Percentiles rank a stretch among this genome's conserved stretches.
These are phyloP conservation scores for Rhamnella rubrinervis DNA, from an alignment of 331 rosid genomes.

Conservation along the genomic window DNA sequence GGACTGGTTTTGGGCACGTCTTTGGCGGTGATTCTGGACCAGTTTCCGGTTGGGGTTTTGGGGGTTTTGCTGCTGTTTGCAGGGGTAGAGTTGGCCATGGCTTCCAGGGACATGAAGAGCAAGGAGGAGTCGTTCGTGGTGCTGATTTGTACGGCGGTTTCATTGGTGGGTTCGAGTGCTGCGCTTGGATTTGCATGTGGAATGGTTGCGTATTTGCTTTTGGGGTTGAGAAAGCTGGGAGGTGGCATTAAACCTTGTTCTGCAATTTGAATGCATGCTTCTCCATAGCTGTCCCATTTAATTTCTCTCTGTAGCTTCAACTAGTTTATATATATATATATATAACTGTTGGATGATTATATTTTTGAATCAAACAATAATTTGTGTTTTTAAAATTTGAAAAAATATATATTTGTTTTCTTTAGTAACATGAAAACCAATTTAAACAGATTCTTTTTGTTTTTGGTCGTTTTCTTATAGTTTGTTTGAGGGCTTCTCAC, in stretches of 20 bases:
- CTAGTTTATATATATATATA: no score
- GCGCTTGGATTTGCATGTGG: slow-evolving; percentile 75
- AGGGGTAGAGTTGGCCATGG: slow-evolving; percentile 82
- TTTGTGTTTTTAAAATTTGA: no score
- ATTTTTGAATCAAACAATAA: no score
- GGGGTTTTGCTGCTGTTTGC: slow-evolving; percentile 77
- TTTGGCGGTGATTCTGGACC: slow-evolving; percentile 49
- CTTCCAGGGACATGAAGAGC: slow-evolving; percentile 67
- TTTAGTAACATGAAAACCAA: no score
- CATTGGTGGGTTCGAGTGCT: slow-evolving; percentile 82
- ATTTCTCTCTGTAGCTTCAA: no score
- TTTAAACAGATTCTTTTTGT: no score
- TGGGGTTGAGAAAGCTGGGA: slow-evolving; percentile 43
- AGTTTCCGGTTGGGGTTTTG: slow-evolving; percentile 68
- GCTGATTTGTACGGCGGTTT: slow-evolving; percentile 65
- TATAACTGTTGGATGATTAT: no score
- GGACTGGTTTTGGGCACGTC: slow-evolving; percentile 73
- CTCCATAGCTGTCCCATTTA: not conserved
- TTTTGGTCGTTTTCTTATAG: no score
- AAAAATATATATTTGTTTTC: no score
- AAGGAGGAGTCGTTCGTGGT: slow-evolving; percentile 67
- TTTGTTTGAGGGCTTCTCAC: no score
- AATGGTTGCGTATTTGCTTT: slow-evolving; percentile 38
- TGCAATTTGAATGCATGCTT: slow-evolving; percentile 29
- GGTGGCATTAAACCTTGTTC: slow-evolving; percentile 21